Evolutionary conservation across 352 stramenopile genomes (phyloP).

Genomic region (Phytophthora hibernalis): DNA sequence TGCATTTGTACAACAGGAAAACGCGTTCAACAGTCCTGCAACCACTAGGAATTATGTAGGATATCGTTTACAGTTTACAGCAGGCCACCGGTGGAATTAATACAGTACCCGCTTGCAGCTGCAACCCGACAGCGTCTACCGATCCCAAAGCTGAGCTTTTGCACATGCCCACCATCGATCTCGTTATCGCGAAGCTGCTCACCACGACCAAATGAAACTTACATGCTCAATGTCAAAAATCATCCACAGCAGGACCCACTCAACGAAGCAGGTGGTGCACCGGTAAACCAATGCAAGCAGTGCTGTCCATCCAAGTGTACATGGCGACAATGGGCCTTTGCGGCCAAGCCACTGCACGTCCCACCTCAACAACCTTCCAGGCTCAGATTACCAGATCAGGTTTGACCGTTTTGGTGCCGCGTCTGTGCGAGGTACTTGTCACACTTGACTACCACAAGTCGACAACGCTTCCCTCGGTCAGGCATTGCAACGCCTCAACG

Average conservation of each 20-base stretch:
- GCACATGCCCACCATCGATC: too few relatives aligned
- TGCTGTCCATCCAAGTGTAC: constrained; percentile 8
- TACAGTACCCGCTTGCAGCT: too few relatives aligned
- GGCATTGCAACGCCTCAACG: constrained; percentile 2
- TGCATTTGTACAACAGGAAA: too few relatives aligned
- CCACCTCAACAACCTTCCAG: neutral
- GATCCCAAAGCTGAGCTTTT: too few relatives aligned
- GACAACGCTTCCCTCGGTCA: constrained; percentile 21
- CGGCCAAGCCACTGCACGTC: neutral
- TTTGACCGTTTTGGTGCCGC: constrained; percentile 7
- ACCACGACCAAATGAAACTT: too few relatives aligned
- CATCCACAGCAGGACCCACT: neutral
- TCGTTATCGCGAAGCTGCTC: too few relatives aligned
- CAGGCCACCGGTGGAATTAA: too few relatives aligned
- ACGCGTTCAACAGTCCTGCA: too few relatives aligned
- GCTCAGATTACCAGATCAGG: constrained; percentile 11
- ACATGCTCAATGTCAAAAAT: too few relatives aligned
- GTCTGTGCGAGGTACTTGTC: constrained; percentile 33
- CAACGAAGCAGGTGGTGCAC: neutral
- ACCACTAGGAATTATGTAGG: too few relatives aligned
- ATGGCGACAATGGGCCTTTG: constrained; percentile 3
- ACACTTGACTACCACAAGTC: constrained; percentile 39
- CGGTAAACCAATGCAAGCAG: neutral
- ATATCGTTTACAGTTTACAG: too few relatives aligned
- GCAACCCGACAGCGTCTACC: too few relatives aligned